Evolutionary conservation across 768 basidiomycete genomes (phyloP), one percentile per base, ranked within the genome.

Genomic region (Epithele typhae): DNA sequence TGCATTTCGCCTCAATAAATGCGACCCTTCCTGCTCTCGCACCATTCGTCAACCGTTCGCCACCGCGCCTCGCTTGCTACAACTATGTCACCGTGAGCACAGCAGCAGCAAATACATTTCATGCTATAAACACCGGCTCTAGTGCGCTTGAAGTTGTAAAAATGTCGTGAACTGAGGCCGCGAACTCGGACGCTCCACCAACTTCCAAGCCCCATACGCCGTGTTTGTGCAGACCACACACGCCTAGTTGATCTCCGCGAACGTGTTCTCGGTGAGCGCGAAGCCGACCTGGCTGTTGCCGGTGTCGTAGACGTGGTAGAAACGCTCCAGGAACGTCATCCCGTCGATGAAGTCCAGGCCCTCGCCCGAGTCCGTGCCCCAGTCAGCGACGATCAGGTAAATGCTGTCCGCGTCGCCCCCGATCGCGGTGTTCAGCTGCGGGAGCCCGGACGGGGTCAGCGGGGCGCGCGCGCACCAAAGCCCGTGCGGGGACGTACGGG

Each of bases 241-340:
- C 9, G 30, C 35, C 48, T 32, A 59, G 45, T 67, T 64, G n/a
- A 54, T 55, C 4, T 58, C 61, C 22, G 63, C 56, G 30, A 45
- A 47, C 6, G 72, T 75, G 52, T 66, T 59, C 1, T 10, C 0
- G 0, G 71, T 72, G 25, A 40, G 56, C 0, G 73, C 73, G 43
- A 75, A 65, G 6, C 73, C 74, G 15, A 73, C 59, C 12, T 37
- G 63, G 12, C 30, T 18, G 52, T 72, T 68, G 27, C 52, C 52
- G 10, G 66, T 65, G 51, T 76, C 72, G 49, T 56, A 74, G 12
- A 75, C 59, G 43, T 63, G 64, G 51, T 75, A 75, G 62, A 63
- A 74, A 6, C 74, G 66, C 53, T 76, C 64, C 33, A 60, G 56
- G 54, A 58, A 61, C 12, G 52, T 36, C 40, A 51, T 49, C 23